Base-by-base conservation (phyloP, 177 flowering plant genomes). In the Telopea speciosissima region DNA sequence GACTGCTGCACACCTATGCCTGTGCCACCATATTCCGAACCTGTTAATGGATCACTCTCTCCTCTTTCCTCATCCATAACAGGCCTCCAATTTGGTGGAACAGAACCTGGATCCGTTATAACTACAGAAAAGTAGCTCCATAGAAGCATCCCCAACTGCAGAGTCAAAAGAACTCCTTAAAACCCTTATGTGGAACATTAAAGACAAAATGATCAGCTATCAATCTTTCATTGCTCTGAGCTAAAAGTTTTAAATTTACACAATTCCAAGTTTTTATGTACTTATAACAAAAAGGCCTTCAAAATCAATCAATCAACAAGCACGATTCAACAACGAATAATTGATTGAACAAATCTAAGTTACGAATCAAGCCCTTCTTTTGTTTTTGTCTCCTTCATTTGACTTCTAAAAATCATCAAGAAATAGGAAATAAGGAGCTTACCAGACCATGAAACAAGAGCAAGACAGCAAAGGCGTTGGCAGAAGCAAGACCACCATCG, bases 31-130 rank as follows among this genome's bases (percentile, higher is more conserved):
- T 80, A 87, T n/a, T 91, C 98, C 8, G 86, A 73, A 3, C 76
- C 85, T 60, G 83, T 85, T 76, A 93, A 80, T 12, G 96, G 91
- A 73, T 85, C 93, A 65, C 71, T 73, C 49, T 93, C 99, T 31
- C 96, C 97, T 74, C 85, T 86, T 80, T 96, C 99, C 81, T 91
- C 97, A 79, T 96, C 99, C 66, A 81, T 54, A 14, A 24, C 72
- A 26, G 98, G 97, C 78, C 90, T 87, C 98, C 98, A 96, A 75
- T 87, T 93, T 8, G 78, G 77, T 4, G 92, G 90, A 23, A 86
- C 88, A 71, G 81, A 73, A 7, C 92, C 92, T 1, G 92, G 92
- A 74, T 88, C 87, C 45, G 90, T 86, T 17, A 84, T 49, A 62
- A 88, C 86, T 70, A 82, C 86, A 68, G 86, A 74, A 63, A 83